phyloP scores from a whole-genome alignment of 495 filamentous ascomycete genomes.

The Polyplosphaeria fusca region DNA sequence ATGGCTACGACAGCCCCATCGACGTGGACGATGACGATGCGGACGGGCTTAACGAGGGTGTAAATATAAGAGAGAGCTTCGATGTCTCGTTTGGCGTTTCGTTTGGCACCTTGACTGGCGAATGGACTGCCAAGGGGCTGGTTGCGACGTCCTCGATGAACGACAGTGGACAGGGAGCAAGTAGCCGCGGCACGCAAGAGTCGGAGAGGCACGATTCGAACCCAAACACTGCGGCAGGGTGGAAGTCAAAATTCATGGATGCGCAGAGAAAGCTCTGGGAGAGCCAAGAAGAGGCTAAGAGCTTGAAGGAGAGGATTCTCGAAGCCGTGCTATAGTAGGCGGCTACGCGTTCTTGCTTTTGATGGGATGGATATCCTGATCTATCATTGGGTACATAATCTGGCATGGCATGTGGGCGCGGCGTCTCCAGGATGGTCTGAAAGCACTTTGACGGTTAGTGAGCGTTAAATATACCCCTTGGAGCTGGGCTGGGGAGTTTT shows the following conservation, averaged over 20 bases:
- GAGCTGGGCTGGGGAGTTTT: no score
- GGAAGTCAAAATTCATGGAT: slow-evolving; percentile 35
- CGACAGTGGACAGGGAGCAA: background rate
- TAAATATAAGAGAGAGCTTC: slow-evolving; percentile 33
- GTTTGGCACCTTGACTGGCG: slow-evolving; percentile 33
- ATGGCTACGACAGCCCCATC: slow-evolving; percentile 41
- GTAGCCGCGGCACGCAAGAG: background rate
- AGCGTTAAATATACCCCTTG: no score
- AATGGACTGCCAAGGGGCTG: slow-evolving; percentile 37
- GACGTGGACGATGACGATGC: slow-evolving; percentile 35
- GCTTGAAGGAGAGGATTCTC: slow-evolving; percentile 54
- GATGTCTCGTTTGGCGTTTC: slow-evolving; percentile 36
- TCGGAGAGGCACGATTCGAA: background rate
- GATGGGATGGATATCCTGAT: no score
- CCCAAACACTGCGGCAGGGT: slow-evolving; percentile 37
- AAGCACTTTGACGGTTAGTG: no score
- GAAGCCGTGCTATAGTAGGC: slow-evolving; percentile 57
- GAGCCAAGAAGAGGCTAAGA: slow-evolving; percentile 49
- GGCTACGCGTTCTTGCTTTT: no score
- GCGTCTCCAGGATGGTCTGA: no score
- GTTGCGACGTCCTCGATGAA: background rate
- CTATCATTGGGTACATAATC: no score
- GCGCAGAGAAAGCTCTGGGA: slow-evolving; percentile 51
- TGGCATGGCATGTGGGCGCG: no score
- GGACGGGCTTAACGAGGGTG: background rate